Conservation (phyloP, 345 rosid species). For the Boechera retrofracta region DNA sequence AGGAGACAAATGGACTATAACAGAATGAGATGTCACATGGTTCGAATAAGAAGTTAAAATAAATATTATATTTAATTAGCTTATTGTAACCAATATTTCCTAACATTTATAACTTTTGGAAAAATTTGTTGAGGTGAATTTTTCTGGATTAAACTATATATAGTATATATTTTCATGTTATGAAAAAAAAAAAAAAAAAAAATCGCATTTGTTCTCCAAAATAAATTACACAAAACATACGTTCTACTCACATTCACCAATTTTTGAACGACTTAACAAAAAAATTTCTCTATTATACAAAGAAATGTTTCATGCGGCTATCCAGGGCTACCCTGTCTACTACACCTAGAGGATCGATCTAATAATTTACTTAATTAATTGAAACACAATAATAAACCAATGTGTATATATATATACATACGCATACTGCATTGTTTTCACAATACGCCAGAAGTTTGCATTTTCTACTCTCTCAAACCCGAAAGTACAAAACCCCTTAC, state of each 20-base stretch:
- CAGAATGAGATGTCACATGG: slow-evolving; percentile 27
- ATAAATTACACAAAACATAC: background rate
- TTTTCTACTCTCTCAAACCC: slow-evolving; percentile 21
- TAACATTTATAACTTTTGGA: background rate
- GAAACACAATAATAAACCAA: background rate
- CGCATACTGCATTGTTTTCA: slow-evolving; percentile 15
- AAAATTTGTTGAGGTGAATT: too few species aligned
- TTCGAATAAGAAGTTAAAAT: background rate
- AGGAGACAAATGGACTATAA: background rate
- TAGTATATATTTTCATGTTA: too few species aligned
- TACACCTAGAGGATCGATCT: background rate
- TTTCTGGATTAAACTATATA: too few species aligned
- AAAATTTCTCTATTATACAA: too few species aligned
- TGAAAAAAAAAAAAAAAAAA: too few species aligned
- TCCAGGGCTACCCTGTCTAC: too few species aligned
- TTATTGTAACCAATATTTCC: background rate
- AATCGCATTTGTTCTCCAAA: too few species aligned
- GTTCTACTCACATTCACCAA: background rate
- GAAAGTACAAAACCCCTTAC: background rate
- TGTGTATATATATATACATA: background rate
- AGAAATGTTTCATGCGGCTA: too few species aligned
- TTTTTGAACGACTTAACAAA: too few species aligned
- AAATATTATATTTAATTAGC: too few species aligned
- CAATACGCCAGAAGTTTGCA: slow-evolving; percentile 6
- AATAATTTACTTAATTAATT: background rate